Percentiles rank a stretch among this genome's conserved stretches.
These are phyloP conservation scores for Colletotrichum zoysiae DNA, from an alignment of 2,329 filamentous ascomycete genomes.

Conservation along the genomic window DNA sequence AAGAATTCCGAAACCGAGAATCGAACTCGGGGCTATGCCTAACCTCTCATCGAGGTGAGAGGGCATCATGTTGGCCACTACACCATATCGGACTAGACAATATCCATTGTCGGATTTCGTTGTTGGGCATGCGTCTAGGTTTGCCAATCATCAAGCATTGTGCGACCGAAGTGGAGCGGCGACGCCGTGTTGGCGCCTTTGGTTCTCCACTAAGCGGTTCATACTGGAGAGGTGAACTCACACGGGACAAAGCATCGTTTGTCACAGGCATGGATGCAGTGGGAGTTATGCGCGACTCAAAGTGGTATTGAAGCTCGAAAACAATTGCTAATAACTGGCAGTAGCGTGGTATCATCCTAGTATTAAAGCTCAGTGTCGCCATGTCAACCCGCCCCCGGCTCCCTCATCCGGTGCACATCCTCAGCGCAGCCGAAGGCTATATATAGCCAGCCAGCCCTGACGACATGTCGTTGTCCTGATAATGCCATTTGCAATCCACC, in stretches of 20 bases:
- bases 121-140: fast-evolving
- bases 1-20: constrained; percentile 35
- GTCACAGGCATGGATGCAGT: background rate
- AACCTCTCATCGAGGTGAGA: constrained; percentile 23
- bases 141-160: background rate
- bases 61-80: constrained; percentile 42
- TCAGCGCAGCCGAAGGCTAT: background rate
- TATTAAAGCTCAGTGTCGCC: background rate
- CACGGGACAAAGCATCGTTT: background rate
- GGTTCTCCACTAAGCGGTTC: constrained; percentile 1
- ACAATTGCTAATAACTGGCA: background rate
- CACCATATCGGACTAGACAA: constrained; percentile 25
- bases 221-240: background rate
- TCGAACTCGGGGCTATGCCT: constrained; percentile 42
- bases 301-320: background rate
- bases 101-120: constrained; percentile 2
- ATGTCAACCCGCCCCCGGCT: background rate
- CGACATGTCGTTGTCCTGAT: background rate
- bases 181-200: constrained; percentile 8
- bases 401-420: background rate
- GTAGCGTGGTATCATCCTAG: constrained; percentile 10
- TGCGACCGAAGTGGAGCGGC: background rate
- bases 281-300: background rate
- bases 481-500: too few relatives aligned
- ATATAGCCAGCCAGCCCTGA: too few relatives aligned